These are phyloP conservation scores for Collybia sordida DNA, from an alignment of 768 basidiomycete genomes.

Conservation along the genomic window DNA sequence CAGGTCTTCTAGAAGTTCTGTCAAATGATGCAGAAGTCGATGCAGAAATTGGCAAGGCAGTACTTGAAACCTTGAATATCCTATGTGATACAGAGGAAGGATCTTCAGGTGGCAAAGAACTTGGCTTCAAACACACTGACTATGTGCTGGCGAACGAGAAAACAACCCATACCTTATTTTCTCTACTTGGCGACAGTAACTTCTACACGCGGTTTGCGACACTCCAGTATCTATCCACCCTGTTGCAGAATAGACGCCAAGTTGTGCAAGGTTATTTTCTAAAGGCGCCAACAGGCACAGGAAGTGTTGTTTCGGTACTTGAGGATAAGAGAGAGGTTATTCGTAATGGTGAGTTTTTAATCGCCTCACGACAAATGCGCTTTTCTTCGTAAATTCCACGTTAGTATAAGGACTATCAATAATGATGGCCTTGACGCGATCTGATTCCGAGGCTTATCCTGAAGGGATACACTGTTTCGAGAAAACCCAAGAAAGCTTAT, in stretches of 20 bases:
- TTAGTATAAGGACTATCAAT: neutral
- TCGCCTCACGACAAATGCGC: no score
- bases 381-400: no score
- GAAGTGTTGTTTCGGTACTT: slow-evolving; percentile 69
- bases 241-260: slow-evolving; percentile 81
- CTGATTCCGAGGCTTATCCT: neutral
- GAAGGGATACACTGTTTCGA: neutral
- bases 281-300: slow-evolving; percentile 74
- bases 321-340: slow-evolving; percentile 90
- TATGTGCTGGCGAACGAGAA: slow-evolving; percentile 70
- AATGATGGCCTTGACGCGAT: no score
- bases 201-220: slow-evolving; percentile 88
- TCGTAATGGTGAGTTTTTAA: slow-evolving; percentile 65
- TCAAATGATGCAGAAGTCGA: slow-evolving; percentile 90
- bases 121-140: slow-evolving; percentile 87
- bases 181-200: slow-evolving; percentile 68
- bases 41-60: slow-evolving; percentile 88
- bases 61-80: slow-evolving; percentile 82
- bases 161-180: slow-evolving; percentile 72
- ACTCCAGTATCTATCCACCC: slow-evolving; percentile 75
- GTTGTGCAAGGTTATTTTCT: slow-evolving; percentile 90
- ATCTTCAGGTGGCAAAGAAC: slow-evolving; percentile 48
- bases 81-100: slow-evolving; percentile 80
- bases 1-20: slow-evolving; percentile 77
- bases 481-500: no score